Percentiles rank a stretch among this genome's conserved stretches.
Conservation (phyloP, 495 filamentous ascomycete genomes). For the Xylaria palmicola region DNA sequence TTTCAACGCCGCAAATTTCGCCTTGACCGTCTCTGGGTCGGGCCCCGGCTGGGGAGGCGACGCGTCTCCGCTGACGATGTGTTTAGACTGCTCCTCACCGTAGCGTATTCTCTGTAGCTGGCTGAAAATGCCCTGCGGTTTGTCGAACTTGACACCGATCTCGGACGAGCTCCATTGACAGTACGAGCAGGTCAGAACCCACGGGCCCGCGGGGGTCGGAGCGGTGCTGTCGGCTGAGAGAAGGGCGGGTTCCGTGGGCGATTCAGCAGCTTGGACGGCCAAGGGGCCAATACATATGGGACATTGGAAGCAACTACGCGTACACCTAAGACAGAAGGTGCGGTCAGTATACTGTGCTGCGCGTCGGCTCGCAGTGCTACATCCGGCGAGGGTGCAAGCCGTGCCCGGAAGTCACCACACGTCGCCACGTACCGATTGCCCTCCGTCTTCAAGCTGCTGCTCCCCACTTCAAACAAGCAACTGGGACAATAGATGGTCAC, state of each 20-base stretch:
- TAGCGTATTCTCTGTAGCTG: constrained; percentile 67
- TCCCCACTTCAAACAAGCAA: constrained; percentile 93
- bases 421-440: constrained; percentile 74
- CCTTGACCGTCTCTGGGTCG: constrained; percentile 31
- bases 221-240: constrained; percentile 38
- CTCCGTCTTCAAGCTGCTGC: constrained; percentile 83
- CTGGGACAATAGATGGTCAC: constrained; percentile 93
- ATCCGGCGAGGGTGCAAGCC: too few species aligned
- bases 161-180: constrained; percentile 90
- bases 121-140: constrained; percentile 76
- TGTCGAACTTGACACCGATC: constrained; percentile 87
- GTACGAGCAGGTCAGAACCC: constrained; percentile 79
- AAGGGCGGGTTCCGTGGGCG: constrained; percentile 43
- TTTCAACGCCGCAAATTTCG: constrained; percentile 59
- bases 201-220: constrained; percentile 55
- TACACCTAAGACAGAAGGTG: constrained; percentile 64
- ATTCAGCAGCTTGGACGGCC: constrained; percentile 64
- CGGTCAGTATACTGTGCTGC: not conserved
- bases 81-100: constrained; percentile 49
- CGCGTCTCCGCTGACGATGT: constrained; percentile 23
- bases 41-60: constrained; percentile 20
- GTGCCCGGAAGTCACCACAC: too few species aligned
- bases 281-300: constrained; percentile 84
- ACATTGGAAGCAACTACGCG: constrained; percentile 92
- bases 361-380: not conserved